Conservation (phyloP, 2,329 filamentous ascomycete genomes). For the Neofusicoccum parvum region DNA sequence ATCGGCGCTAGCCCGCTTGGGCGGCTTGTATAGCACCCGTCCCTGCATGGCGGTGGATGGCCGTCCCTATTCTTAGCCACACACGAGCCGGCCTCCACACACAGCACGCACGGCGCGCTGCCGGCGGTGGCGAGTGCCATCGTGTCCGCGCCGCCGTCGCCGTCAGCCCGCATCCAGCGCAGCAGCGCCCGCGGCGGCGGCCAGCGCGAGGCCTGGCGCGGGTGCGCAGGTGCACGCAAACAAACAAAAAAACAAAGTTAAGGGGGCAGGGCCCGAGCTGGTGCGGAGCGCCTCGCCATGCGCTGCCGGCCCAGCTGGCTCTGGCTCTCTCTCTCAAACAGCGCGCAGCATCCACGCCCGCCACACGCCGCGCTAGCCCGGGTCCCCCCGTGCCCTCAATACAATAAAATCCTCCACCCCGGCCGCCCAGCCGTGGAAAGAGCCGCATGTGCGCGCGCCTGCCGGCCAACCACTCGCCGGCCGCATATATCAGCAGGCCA, state of each 20-base stretch:
- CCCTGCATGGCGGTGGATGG: slow-evolving; percentile 4
- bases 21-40: slow-evolving; percentile 3
- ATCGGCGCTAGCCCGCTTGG: background rate
- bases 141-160: slow-evolving; percentile 3
- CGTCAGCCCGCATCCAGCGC: background rate
- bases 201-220: no score
- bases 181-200: background rate
- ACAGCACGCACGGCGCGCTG: background rate
- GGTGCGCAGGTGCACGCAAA: background rate
- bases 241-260: background rate
- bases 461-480: no score
- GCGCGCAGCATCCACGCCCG: background rate
- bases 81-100: slow-evolving; percentile 5
- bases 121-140: background rate
- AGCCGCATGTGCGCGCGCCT: background rate
- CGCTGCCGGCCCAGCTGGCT: background rate
- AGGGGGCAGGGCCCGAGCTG: background rate
- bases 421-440: background rate
- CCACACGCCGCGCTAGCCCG: background rate
- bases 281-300: background rate
- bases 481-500: background rate
- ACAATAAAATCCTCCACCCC: no score
- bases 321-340: background rate
- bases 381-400: background rate
- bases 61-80: slow-evolving; percentile 11